These are phyloP conservation scores for Hygrophorus russula DNA, from an alignment of 768 basidiomycete genomes.

Conservation along the genomic window DNA sequence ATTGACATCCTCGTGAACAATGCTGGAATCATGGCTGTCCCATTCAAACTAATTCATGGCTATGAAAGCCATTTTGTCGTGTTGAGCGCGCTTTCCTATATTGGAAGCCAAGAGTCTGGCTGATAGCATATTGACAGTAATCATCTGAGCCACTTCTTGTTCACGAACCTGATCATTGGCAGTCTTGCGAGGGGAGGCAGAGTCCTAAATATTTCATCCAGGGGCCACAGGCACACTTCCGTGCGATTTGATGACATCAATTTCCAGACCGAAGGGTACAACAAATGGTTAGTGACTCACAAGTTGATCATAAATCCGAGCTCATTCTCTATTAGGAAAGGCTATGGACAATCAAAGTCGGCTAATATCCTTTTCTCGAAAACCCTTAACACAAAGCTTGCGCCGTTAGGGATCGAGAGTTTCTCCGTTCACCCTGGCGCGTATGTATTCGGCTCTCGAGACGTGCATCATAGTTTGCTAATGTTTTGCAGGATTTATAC, in stretches of 20 bases:
- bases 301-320: not conserved
- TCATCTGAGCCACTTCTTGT: slow-evolving; percentile 14
- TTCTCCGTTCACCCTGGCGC: too few species aligned
- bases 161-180: slow-evolving; percentile 12
- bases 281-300: not conserved
- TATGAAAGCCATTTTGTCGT: slow-evolving; percentile 14
- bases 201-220: slow-evolving; percentile 2
- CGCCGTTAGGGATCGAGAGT: too few species aligned
- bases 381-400: too few species aligned
- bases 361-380: slow-evolving; percentile 2
- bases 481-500: too few species aligned
- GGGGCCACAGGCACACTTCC: slow-evolving; percentile 4
- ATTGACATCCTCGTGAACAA: slow-evolving; percentile 14
- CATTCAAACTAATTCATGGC: slow-evolving; percentile 13
- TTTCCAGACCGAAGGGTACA: not conserved
- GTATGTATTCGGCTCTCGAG: too few species aligned
- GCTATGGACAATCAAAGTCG: slow-evolving; percentile 6
- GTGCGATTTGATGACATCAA: slow-evolving; percentile 6
- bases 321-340: slow-evolving; percentile 5
- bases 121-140: slow-evolving; percentile 2
- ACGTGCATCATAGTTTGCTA: too few species aligned
- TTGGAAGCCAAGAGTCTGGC: too few species aligned
- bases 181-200: slow-evolving; percentile 1
- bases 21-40: slow-evolving; percentile 15
- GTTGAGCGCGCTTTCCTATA: not conserved